A percentile compares a stretch with the other conserved stretches of the same genome.
phyloP scores from a whole-genome alignment of 345 rosid species.

The Populus euphratica region DNA sequence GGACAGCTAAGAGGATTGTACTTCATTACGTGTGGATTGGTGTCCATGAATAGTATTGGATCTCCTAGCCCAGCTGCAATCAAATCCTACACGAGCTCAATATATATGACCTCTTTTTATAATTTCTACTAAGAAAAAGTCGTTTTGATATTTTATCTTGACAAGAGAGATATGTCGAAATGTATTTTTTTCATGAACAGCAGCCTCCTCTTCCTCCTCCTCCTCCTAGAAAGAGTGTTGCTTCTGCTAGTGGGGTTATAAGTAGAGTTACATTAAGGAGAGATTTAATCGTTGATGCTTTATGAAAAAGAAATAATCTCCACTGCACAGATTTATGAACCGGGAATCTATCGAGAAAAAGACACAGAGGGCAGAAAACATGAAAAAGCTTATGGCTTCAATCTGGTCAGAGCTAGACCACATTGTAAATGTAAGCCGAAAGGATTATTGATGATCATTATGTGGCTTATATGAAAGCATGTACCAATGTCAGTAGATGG shows the following conservation, averaged over 20 bases:
- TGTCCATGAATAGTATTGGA: too few species aligned
- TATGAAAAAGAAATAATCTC: not conserved
- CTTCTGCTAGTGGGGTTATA: too few species aligned
- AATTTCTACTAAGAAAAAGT: not conserved
- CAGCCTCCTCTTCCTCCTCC: too few species aligned
- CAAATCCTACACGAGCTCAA: too few species aligned
- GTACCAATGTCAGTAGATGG: not conserved
- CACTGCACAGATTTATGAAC: not conserved
- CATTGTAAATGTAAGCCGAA: not conserved
- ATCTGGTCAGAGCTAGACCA: not conserved
- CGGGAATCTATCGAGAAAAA: not conserved
- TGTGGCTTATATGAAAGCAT: not conserved
- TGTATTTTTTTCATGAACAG: too few species aligned
- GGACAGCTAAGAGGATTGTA: too few species aligned
- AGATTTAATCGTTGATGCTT: not conserved
- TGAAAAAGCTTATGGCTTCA: not conserved
- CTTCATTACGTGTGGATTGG: too few species aligned
- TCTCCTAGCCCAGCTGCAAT: too few species aligned
- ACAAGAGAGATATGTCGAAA: too few species aligned
- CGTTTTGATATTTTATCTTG: not conserved
- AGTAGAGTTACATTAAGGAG: not conserved
- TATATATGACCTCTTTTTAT: too few species aligned
- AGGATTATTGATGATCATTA: too few species aligned
- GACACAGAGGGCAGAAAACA: not conserved
- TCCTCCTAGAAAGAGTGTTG: not conserved